Base-by-base conservation (phyloP, 106 monocot genomes). In the Allium fistulosum region DNA sequence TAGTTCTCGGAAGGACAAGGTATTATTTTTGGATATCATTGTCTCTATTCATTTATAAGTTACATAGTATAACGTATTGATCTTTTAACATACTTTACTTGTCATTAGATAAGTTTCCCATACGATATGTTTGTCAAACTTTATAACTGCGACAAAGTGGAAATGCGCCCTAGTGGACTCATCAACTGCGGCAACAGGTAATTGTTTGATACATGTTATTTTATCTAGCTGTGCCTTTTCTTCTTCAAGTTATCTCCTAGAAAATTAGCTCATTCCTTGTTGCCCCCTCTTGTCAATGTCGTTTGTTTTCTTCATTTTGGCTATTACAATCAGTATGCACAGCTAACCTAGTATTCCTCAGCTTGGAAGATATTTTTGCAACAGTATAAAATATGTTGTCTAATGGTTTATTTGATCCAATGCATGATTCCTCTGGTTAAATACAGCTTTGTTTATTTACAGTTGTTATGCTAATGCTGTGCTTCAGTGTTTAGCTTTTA, bases 381-480 rank as follows among this genome's bases (percentile, higher is more conserved):
- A 57, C 17, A 17, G 17, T 61, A 26, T 18, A 27, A 61, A 26
- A 26, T 61, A 17, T 61, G 13, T 4, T 26, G 0, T 7, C 18
- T 61, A 61, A 3, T 61, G 4, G 7, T 61, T 61, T 26, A 6
- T 61, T 61, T 26, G 8, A 61, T 26, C 13, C 8, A 18, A 3
- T 22, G 18, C 13, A 18, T 61, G 18, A 7, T 61, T 17, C 22
- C 22, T 22, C 22, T 22, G 22, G 22, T 22, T 22, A 22, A 22
- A 22, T 22, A 22, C 22, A 22, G 16, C 53, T 13, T 63, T 62
- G 49, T 15, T 63, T 73, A 48, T 17, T 8, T 81, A 61, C 83
- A 95, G 95, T 52, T 95, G 95, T 58, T 95, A 91, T 76, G 95
- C 91, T 18, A 95, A 95, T 91, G 85, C 71, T 57, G 94, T 90